These are phyloP conservation scores for Chlamydomonas urium DNA, from an alignment of 139 green algal species.

Conservation along the genomic window DNA sequence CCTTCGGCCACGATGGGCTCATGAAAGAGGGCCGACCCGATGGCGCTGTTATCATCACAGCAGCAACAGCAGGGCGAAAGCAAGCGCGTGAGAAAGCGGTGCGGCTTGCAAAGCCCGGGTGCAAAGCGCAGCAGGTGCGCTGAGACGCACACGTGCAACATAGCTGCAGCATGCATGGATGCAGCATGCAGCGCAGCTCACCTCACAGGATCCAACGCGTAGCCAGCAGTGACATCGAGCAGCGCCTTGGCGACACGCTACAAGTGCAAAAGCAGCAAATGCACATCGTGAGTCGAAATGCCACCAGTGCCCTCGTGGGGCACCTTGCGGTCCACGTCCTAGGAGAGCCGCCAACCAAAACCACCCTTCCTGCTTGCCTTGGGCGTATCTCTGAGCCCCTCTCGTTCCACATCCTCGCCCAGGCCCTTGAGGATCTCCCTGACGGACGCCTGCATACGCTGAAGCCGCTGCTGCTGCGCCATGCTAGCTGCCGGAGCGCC, in stretches of 20 bases:
- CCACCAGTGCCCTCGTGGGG: neutral
- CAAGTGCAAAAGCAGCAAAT: slow-evolving; percentile 14
- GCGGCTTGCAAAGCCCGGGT: neutral
- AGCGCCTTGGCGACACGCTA: slow-evolving; percentile 90
- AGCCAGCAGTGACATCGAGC: slow-evolving; percentile 71
- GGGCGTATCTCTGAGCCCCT: slow-evolving; percentile 83
- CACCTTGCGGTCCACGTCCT: neutral
- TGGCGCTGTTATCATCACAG: neutral
- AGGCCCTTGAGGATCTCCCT: slow-evolving; percentile 60
- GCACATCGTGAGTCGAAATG: neutral
- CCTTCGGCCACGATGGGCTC: slow-evolving; percentile 59
- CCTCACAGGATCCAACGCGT: slow-evolving; percentile 45
- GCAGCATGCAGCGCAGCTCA: slow-evolving; percentile 10
- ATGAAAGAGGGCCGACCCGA: slow-evolving; percentile 70
- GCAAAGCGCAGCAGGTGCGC: neutral
- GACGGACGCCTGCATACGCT: slow-evolving; percentile 49
- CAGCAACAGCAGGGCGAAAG: neutral
- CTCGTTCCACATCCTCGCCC: slow-evolving; percentile 74
- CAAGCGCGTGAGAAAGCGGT: neutral
- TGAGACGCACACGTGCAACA: too few relatives aligned
- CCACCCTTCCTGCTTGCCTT: slow-evolving; percentile 62
- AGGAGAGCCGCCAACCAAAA: slow-evolving; percentile 33
- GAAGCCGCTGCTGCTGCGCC: too few relatives aligned
- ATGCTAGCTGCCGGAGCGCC: too few relatives aligned
- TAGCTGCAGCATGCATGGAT: neutral